Evolutionary conservation across 306 rosid species (phyloP), one percentile per base, ranked within the genome.

Genomic region (Trichosanthes cucumerina): DNA sequence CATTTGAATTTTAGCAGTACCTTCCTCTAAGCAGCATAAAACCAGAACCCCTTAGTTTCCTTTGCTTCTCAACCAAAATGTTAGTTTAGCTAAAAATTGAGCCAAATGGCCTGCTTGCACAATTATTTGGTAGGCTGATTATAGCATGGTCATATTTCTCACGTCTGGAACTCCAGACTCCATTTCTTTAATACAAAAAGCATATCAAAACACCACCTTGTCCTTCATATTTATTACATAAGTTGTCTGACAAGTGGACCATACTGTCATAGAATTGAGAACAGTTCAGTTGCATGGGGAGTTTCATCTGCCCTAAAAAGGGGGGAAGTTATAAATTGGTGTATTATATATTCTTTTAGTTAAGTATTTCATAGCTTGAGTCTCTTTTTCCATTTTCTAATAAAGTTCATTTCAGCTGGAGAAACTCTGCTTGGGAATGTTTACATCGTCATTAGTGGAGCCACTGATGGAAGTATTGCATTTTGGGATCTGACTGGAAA

Each of bases 401-500:
- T 75, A 44, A 36, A 56, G 36, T 44, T 79, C 70, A 80, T 68
- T 78, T 87, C 76, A 77, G 78, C 91, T 88, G 94, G 86, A 47
- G 81, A 79, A 78, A 53, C 79, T 65, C 82, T 76, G 70, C 41
- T 16, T 81, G 86, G 89, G 85, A 76, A 81, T 80, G 81, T 78
- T 74, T 95, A 87, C 81, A 52, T 95, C 73, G 92, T 83, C 80
- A 87, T 92, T 49, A 88, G 97, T 83, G 99, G 99, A 66, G 91
- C 97, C 80, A 95, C 99, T 26, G 99, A 95, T 84, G 99, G 97
- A 82, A 92, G 95, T 84, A 77, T 95, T 79, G 87, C 97, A 78
- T 87, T 95, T 78, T 95, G 99, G 99, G 93, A 95, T 84, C 79
- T 92, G 80, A 92, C 89, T 43, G 87, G 72, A 83, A 86, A 86